These are phyloP conservation scores for Solanum megistacrolobum DNA, from an alignment of 257 asterid species.

Conservation along the genomic window DNA sequence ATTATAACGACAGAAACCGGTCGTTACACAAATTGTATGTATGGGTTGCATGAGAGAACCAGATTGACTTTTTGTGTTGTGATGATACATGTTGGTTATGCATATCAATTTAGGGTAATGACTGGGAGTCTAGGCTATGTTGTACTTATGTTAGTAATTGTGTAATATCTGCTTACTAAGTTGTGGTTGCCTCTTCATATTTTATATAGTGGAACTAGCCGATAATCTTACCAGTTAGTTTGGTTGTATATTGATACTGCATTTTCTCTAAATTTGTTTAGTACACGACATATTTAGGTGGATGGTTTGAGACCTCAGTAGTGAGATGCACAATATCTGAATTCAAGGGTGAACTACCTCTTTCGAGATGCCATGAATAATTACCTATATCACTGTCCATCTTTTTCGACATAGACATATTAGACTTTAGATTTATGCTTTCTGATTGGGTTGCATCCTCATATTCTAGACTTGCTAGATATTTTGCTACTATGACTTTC, in stretches of 20 bases:
- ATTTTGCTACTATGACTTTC: neutral
- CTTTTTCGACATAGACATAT: too few species aligned
- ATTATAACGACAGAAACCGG: rapidly evolving
- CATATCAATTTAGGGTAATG: neutral
- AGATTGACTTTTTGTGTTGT: too few species aligned
- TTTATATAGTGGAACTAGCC: neutral
- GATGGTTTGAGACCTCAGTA: neutral
- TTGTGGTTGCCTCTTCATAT: neutral
- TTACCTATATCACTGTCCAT: rapidly evolving
- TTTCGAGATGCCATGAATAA: neutral
- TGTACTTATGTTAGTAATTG: neutral
- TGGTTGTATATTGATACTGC: neutral
- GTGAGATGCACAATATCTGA: neutral
- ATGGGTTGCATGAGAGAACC: neutral
- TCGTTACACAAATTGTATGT: neutral
- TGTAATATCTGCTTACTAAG: neutral
- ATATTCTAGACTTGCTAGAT: neutral
- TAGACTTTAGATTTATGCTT: too few species aligned
- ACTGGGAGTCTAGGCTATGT: neutral
- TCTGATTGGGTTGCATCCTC: neutral
- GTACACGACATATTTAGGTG: neutral
- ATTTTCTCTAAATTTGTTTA: too few species aligned
- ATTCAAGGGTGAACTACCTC: neutral
- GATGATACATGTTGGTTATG: neutral
- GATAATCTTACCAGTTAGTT: neutral